These are phyloP conservation scores for Microcera coccophila DNA, from an alignment of 2,329 filamentous ascomycete genomes.

Conservation along the genomic window DNA sequence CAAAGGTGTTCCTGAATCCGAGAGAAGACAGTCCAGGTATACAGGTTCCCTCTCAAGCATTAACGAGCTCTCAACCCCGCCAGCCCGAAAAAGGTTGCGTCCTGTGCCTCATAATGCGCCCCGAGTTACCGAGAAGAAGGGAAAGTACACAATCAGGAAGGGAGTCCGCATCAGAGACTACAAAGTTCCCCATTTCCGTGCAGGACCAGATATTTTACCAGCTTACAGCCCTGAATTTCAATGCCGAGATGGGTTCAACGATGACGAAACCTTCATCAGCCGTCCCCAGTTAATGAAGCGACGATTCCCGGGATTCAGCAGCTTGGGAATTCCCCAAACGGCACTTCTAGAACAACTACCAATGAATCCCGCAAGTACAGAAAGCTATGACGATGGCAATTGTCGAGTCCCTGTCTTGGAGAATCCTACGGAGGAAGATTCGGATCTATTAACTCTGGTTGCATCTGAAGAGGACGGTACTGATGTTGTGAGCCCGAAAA, in stretches of 20 bases:
- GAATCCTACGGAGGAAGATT: too few species aligned
- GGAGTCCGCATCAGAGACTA: slow-evolving; percentile 31
- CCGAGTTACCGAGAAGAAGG: slow-evolving; percentile 23
- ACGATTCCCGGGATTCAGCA: not conserved
- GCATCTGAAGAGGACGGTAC: not conserved
- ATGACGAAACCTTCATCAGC: slow-evolving; percentile 15
- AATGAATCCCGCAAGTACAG: too few species aligned
- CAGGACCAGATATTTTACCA: not conserved
- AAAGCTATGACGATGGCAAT: too few species aligned
- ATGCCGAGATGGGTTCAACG: slow-evolving; percentile 31
- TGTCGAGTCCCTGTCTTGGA: too few species aligned
- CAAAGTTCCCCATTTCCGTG: slow-evolving; percentile 14
- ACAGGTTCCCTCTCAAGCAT: too few species aligned
- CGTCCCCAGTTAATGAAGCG: slow-evolving; percentile 14
- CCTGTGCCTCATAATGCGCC: slow-evolving; percentile 26
- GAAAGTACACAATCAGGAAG: slow-evolving; percentile 26
- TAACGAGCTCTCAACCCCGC: too few species aligned
- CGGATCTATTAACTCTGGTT: not conserved
- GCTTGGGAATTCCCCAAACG: too few species aligned
- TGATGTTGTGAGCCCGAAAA: not conserved
- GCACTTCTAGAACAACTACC: too few species aligned
- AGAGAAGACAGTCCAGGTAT: too few species aligned
- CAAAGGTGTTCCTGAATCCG: too few species aligned
- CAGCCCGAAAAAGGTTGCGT: slow-evolving; percentile 15
- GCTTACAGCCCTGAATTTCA: slow-evolving; percentile 20